A percentile compares a stretch with the other conserved stretches of the same genome.
Evolutionary conservation across 305 asterid species (phyloP).

Genomic region (Fraxinus latifolia): DNA sequence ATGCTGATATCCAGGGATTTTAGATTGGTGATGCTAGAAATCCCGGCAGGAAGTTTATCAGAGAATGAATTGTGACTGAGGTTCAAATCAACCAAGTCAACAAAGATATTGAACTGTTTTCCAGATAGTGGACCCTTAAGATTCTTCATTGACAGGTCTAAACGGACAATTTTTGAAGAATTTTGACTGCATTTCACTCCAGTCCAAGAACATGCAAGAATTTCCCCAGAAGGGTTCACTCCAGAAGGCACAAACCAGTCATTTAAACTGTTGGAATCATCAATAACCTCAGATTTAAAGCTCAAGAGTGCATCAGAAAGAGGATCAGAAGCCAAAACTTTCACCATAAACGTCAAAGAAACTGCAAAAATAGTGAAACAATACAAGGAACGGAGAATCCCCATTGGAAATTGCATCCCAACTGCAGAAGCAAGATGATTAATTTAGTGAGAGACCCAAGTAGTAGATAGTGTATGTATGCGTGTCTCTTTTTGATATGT

Average conservation of each 20-base stretch:
- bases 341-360: slow-evolving; percentile 26
- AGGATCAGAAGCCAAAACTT: slow-evolving; percentile 51
- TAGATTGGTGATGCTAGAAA: slow-evolving; percentile 59
- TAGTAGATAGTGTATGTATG: slow-evolving; percentile 19
- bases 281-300: slow-evolving; percentile 65
- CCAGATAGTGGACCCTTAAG: slow-evolving; percentile 72
- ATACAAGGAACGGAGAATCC: slow-evolving; percentile 40
- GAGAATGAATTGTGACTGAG: slow-evolving; percentile 78
- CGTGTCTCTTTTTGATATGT: slow-evolving; percentile 8
- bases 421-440: slow-evolving; percentile 34
- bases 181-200: slow-evolving; percentile 62
- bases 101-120: slow-evolving; percentile 44
- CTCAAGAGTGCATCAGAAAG: slow-evolving; percentile 66
- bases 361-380: slow-evolving; percentile 29
- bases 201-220: slow-evolving; percentile 79
- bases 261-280: slow-evolving; percentile 43
- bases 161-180: slow-evolving; percentile 45
- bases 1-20: slow-evolving; percentile 68
- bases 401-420: slow-evolving; percentile 78
- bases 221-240: slow-evolving; percentile 25
- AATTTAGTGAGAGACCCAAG: slow-evolving; percentile 29
- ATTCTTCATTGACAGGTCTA: slow-evolving; percentile 76
- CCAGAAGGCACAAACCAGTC: slow-evolving; percentile 59
- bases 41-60: slow-evolving; percentile 47
- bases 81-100: slow-evolving; percentile 58